Evolutionary conservation across 345 rosid genomes (phyloP).

Genomic region (Hevea brasiliensis): DNA sequence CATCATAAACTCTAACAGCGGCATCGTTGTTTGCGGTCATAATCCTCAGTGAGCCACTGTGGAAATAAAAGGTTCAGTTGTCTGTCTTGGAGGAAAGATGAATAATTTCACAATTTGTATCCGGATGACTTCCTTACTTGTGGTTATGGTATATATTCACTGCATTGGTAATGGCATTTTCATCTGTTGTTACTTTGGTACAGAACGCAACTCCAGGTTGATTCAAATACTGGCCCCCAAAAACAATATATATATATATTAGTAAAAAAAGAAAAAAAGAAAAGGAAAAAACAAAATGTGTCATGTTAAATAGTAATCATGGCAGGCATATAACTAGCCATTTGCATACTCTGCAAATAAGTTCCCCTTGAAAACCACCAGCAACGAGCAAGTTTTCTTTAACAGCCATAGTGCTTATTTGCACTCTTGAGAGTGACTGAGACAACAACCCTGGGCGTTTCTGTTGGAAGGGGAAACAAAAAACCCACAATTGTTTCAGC

Average conservation of each 20-base stretch:
- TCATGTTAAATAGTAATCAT: background rate
- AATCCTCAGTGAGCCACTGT: slow-evolving; percentile 74
- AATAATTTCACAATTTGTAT: background rate
- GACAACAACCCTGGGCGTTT: slow-evolving; percentile 46
- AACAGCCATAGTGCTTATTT: slow-evolving; percentile 87
- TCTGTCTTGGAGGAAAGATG: background rate
- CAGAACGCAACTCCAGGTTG: slow-evolving; percentile 77
- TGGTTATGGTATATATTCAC: slow-evolving; percentile 62
- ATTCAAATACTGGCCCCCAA: slow-evolving; percentile 43
- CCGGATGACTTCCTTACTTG: slow-evolving; percentile 37
- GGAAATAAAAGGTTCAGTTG: slow-evolving; percentile 12
- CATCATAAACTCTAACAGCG: slow-evolving; percentile 59
- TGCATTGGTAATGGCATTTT: slow-evolving; percentile 85
- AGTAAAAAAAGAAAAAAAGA: slow-evolving; percentile 8
- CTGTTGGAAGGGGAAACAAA: slow-evolving; percentile 29
- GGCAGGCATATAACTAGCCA: background rate
- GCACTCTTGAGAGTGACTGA: slow-evolving; percentile 67
- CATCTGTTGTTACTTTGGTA: slow-evolving; percentile 63
- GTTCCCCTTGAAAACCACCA: slow-evolving; percentile 95
- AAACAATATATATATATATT: too few species aligned
- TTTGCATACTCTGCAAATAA: slow-evolving; percentile 76
- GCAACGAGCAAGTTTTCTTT: slow-evolving; percentile 78
- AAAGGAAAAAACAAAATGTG: background rate
- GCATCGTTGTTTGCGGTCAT: slow-evolving; percentile 79
- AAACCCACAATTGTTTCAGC: background rate